phyloP scores from a whole-genome alignment of 78 protist species.

The Pelomyxa schiedti region DNA sequence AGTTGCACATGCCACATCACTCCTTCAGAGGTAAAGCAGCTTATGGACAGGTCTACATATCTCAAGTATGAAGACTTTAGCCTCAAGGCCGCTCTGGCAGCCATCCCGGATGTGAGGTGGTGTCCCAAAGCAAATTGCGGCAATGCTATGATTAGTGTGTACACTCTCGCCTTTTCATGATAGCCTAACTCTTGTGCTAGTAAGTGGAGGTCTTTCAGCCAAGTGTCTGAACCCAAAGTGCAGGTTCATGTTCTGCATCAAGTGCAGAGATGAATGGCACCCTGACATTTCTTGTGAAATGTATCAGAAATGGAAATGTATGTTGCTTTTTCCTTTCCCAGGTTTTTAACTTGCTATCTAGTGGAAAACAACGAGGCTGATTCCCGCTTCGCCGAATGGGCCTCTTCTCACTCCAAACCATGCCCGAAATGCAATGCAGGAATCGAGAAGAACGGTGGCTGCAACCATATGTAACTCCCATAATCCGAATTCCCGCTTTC shows the following conservation, averaged over 20 bases:
- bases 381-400: background rate
- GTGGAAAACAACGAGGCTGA: background rate
- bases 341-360: too few species aligned
- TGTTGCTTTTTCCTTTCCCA: too few species aligned
- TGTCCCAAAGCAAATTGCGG: conserved; percentile 3
- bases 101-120: background rate
- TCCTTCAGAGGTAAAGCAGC: too few species aligned
- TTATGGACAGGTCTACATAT: too few species aligned
- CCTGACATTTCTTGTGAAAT: conserved; percentile 1
- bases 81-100: background rate
- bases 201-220: too few species aligned
- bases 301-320: conserved; percentile 4
- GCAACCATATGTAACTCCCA: conserved; percentile 29
- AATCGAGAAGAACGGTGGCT: conserved; percentile 26
- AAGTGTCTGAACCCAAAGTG: background rate
- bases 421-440: conserved; percentile 26
- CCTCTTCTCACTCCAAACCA: conserved; percentile 3
- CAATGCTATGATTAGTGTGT: background rate
- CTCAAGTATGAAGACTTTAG: background rate
- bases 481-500: too few species aligned
- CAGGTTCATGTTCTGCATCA: background rate
- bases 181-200: too few species aligned
- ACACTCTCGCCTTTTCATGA: too few species aligned
- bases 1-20: too few species aligned
- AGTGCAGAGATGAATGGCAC: conserved; percentile 17